phyloP scores from a whole-genome alignment of 2,329 filamentous ascomycete species.

The Calycina herbarum region DNA sequence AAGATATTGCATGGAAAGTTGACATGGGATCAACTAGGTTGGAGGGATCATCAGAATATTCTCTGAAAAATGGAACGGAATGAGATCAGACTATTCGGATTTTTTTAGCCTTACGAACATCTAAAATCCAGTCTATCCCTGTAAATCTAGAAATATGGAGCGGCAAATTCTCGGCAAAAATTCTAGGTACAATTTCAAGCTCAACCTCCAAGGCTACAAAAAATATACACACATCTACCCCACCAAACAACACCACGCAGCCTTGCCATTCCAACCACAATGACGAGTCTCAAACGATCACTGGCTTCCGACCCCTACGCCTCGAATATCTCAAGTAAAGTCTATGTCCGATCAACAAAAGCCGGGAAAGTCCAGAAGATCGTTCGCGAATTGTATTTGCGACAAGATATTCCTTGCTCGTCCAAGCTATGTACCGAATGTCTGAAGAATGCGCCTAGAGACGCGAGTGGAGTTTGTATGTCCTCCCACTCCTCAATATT shows the following conservation, averaged over 20 bases:
- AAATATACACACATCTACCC: neutral
- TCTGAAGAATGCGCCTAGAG: conserved; percentile 70
- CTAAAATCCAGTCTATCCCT: neutral
- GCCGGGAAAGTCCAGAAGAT: conserved; percentile 99
- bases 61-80: too few relatives aligned
- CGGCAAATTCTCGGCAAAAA: neutral
- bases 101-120: too few relatives aligned
- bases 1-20: too few relatives aligned
- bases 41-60: too few relatives aligned
- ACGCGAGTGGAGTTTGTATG: conserved; percentile 76
- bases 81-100: too few relatives aligned
- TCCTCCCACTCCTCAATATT: conserved; percentile 5
- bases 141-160: neutral
- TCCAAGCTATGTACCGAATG: conserved; percentile 83
- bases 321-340: conserved; percentile 87
- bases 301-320: conserved; percentile 54
- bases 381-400: conserved; percentile 91
- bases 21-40: too few relatives aligned
- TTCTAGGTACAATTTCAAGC: neutral
- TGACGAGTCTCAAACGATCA: conserved; percentile 66
- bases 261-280: conserved; percentile 37
- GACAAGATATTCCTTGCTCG: conserved; percentile 96
- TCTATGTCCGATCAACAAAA: conserved; percentile 91
- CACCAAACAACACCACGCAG: neutral
- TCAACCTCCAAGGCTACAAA: conserved; percentile 3